phyloP scores from a whole-genome alignment of 768 basidiomycete species.

The Ramaria sp. region DNA sequence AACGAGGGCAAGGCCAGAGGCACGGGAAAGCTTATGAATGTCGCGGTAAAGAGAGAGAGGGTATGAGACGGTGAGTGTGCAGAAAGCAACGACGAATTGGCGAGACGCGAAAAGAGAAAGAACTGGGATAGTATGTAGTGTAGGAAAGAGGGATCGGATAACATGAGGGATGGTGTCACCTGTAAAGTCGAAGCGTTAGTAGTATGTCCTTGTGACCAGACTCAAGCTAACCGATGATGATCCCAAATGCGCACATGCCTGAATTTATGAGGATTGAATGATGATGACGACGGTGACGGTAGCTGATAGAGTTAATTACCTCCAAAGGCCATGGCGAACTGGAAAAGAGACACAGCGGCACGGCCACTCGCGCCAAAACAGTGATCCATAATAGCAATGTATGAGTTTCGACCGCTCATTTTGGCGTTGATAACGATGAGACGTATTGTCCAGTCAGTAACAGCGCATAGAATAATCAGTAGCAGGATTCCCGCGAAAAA shows the following conservation, averaged over 20 bases:
- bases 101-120: constrained; percentile 74
- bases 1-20: constrained; percentile 80
- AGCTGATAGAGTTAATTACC: constrained; percentile 35
- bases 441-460: constrained; percentile 98
- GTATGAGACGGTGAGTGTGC: constrained; percentile 83
- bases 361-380: constrained; percentile 90
- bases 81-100: constrained; percentile 79
- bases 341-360: constrained; percentile 91
- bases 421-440: constrained; percentile 95
- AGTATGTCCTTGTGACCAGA: not conserved
- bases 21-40: constrained; percentile 92
- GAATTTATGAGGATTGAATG: not conserved
- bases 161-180: constrained; percentile 97
- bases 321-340: constrained; percentile 96
- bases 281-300: not conserved
- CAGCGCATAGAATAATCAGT: constrained; percentile 62
- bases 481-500: constrained; percentile 83
- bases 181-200: constrained; percentile 14
- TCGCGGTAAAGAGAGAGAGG: constrained; percentile 94
- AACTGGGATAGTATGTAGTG: constrained; percentile 49
- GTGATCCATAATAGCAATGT: constrained; percentile 89
- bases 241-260: constrained; percentile 98
- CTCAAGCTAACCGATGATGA: constrained; percentile 58
- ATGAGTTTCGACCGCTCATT: constrained; percentile 82
- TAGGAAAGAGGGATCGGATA: constrained; percentile 77